Conservation (phyloP, 1,139 yeast genomes). For the Pichia sp. region DNA sequence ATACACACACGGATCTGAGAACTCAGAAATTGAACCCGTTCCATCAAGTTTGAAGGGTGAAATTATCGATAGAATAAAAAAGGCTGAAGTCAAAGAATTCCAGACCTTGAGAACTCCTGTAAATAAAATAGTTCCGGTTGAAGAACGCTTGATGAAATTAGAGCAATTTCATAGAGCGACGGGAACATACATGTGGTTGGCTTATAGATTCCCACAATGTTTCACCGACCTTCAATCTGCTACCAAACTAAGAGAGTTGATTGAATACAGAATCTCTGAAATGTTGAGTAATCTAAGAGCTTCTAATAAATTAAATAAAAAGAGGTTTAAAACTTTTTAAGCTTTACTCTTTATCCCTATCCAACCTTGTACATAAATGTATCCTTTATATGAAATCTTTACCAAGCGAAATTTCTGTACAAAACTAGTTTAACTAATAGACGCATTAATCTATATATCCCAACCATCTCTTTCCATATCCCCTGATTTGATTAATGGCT, state of each 20-base stretch:
- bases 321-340: constrained; percentile 21
- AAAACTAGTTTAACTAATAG: neutral
- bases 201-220: constrained; percentile 78
- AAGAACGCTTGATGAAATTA: constrained; percentile 44
- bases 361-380: constrained; percentile 8
- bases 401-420: too few species aligned
- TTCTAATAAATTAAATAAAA: constrained; percentile 19
- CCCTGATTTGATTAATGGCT: constrained; percentile 30
- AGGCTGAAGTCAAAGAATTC: constrained; percentile 18
- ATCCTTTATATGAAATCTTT: neutral
- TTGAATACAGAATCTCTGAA: constrained; percentile 63
- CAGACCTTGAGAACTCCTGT: constrained; percentile 20
- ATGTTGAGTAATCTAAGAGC: constrained; percentile 46
- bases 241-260: constrained; percentile 55
- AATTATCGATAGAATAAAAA: constrained; percentile 15
- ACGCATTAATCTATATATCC: constrained; percentile 18
- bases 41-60: constrained; percentile 24
- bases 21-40: constrained; percentile 27
- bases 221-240: constrained; percentile 79
- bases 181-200: constrained; percentile 76
- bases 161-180: constrained; percentile 71
- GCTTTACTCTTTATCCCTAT: neutral
- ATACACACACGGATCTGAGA: constrained; percentile 19
- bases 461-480: constrained; percentile 27
- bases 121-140: constrained; percentile 31